These are phyloP conservation scores for Geranium incanum DNA, from an alignment of 441 rosid species.

Conservation along the genomic window DNA sequence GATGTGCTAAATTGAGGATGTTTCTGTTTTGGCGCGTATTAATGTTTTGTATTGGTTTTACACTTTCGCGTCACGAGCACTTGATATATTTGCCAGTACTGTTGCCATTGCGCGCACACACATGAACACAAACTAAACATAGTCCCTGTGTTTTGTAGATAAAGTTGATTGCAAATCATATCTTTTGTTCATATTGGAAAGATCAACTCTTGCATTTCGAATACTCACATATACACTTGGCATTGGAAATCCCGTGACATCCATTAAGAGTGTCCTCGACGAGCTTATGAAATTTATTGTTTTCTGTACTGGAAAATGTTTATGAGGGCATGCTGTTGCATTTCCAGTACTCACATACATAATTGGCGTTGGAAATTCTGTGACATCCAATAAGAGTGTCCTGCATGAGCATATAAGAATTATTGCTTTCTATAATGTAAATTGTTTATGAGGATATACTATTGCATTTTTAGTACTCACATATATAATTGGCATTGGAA, in stretches of 20 bases:
- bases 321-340: too few species aligned
- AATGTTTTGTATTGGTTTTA: too few species aligned
- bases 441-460: background rate
- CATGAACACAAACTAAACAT: too few species aligned
- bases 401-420: background rate
- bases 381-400: background rate
- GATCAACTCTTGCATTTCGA: background rate
- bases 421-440: background rate
- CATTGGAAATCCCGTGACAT: too few species aligned
- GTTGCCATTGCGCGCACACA: too few species aligned
- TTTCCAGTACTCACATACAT: background rate
- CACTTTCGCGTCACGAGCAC: too few species aligned
- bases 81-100: too few species aligned
- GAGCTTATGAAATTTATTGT: too few species aligned
- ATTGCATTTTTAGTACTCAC: background rate
- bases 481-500: slow-evolving; percentile 40
- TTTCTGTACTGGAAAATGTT: too few species aligned
- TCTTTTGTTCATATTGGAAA: background rate
- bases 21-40: too few species aligned
- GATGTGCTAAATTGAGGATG: background rate
- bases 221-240: too few species aligned
- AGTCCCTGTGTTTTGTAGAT: background rate
- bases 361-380: background rate
- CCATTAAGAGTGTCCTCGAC: too few species aligned
- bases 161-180: background rate